Conservation (phyloP, 257 asterid species). For the Solanum commersonii region DNA sequence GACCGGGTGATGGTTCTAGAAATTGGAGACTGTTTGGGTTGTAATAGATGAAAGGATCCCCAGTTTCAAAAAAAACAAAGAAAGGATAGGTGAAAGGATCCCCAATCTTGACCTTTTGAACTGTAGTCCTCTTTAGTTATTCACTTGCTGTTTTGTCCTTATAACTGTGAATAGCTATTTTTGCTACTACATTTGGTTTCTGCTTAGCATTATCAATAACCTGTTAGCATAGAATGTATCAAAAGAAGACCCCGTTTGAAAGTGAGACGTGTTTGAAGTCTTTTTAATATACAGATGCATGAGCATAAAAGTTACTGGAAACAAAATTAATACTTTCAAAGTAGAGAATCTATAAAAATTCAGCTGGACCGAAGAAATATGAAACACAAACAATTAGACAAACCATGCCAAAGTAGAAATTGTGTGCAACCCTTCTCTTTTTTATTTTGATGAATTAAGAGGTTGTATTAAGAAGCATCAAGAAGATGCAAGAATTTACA, state of each 20-base stretch:
- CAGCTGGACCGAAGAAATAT: neutral
- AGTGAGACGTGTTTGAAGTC: neutral
- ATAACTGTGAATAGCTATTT: neutral
- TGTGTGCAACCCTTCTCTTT: neutral
- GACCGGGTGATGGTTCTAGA: neutral
- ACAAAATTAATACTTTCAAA: neutral
- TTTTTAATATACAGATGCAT: neutral
- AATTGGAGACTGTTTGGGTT: neutral
- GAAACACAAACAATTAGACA: neutral
- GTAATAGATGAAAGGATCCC: neutral
- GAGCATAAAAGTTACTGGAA: neutral
- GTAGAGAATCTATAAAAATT: neutral
- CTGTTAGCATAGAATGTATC: neutral
- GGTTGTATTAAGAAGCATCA: neutral
- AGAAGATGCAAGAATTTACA: neutral
- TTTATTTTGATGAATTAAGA: neutral
- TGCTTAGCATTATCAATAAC: neutral
- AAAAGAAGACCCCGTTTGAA: neutral
- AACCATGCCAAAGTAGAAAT: neutral
- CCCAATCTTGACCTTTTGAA: neutral
- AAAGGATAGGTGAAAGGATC: neutral
- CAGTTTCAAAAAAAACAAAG: neutral
- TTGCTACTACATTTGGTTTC: neutral
- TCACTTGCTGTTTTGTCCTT: neutral
- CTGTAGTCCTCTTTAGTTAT: neutral